These are phyloP conservation scores for Stemphylium beticola DNA, from an alignment of 2,329 filamentous ascomycete species.

Conservation along the genomic window DNA sequence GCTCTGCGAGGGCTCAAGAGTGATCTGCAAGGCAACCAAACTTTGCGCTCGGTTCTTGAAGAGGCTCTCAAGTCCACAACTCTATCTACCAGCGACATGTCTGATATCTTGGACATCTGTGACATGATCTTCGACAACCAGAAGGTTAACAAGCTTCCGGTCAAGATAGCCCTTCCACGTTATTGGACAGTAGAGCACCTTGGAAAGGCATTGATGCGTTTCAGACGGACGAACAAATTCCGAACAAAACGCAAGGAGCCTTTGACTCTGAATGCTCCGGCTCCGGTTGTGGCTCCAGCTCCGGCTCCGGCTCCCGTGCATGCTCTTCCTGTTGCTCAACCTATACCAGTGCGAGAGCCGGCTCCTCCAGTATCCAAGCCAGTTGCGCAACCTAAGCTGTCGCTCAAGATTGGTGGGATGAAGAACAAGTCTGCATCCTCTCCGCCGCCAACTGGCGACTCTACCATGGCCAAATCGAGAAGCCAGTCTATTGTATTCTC, in stretches of 20 bases:
- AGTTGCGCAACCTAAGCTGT: conserved; percentile 21
- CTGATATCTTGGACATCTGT: conserved; percentile 64
- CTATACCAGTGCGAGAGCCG: conserved; percentile 13
- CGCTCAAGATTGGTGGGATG: conserved; percentile 30
- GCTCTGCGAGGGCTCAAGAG: conserved; percentile 63
- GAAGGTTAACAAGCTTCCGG: conserved; percentile 55
- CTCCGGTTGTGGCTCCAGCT: background rate
- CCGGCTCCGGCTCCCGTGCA: background rate
- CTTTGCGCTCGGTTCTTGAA: conserved; percentile 62
- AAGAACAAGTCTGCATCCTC: conserved; percentile 22
- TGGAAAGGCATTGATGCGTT: conserved; percentile 54
- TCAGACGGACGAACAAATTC: conserved; percentile 34
- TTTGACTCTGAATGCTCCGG: background rate
- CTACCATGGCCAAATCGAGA: conserved; percentile 14
- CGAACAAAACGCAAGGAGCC: conserved; percentile 25
- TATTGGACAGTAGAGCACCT: conserved; percentile 63
- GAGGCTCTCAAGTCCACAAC: conserved; percentile 59
- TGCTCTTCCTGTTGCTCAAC: conserved; percentile 10
- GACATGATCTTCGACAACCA: conserved; percentile 58
- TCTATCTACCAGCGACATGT: conserved; percentile 61
- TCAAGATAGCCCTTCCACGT: conserved; percentile 61
- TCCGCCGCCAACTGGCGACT: conserved; percentile 17
- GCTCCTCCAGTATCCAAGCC: conserved; percentile 9
- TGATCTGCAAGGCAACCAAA: conserved; percentile 57
- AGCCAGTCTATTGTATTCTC: conserved; percentile 23